These are phyloP conservation scores for Moringa oleifera DNA, from an alignment of 345 rosid species.

Conservation along the genomic window DNA sequence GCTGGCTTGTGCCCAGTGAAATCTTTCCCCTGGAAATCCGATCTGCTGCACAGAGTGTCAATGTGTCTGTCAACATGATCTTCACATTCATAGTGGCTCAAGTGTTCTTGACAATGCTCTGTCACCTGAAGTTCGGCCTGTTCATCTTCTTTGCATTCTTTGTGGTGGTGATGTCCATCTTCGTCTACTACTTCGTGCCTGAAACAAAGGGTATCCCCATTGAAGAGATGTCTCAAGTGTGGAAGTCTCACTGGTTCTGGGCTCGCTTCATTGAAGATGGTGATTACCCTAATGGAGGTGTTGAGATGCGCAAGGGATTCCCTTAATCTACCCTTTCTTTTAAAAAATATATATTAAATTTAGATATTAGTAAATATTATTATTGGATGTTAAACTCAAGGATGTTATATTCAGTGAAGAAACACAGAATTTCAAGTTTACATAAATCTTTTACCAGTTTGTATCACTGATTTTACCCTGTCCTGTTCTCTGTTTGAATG, in stretches of 20 bases:
- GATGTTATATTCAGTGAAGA: no score
- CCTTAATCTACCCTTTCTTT: no score
- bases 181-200: slow-evolving; percentile 27
- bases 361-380: no score
- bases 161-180: slow-evolving; percentile 32
- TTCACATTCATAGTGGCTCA: slow-evolving; percentile 81
- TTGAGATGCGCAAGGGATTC: slow-evolving; percentile 50
- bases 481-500: no score
- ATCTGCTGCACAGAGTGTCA: slow-evolving; percentile 87
- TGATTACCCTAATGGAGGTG: slow-evolving; percentile 18
- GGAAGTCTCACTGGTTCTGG: slow-evolving; percentile 39
- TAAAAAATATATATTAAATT: no score
- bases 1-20: slow-evolving; percentile 93
- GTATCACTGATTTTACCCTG: no score
- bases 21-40: slow-evolving; percentile 86
- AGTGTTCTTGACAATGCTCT: slow-evolving; percentile 66
- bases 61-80: slow-evolving; percentile 83
- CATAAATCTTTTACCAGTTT: no score
- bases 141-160: slow-evolving; percentile 31
- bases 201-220: slow-evolving; percentile 36
- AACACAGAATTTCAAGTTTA: no score
- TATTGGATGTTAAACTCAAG: no score
- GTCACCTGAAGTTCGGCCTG: slow-evolving; percentile 73
- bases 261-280: slow-evolving; percentile 32
- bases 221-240: slow-evolving; percentile 36